A percentile compares a stretch with the other conserved stretches of the same genome.
These are phyloP conservation scores for Lichtheimia ramosa DNA, from an alignment of 371 early-diverging fungal genomes.

Conservation along the genomic window DNA sequence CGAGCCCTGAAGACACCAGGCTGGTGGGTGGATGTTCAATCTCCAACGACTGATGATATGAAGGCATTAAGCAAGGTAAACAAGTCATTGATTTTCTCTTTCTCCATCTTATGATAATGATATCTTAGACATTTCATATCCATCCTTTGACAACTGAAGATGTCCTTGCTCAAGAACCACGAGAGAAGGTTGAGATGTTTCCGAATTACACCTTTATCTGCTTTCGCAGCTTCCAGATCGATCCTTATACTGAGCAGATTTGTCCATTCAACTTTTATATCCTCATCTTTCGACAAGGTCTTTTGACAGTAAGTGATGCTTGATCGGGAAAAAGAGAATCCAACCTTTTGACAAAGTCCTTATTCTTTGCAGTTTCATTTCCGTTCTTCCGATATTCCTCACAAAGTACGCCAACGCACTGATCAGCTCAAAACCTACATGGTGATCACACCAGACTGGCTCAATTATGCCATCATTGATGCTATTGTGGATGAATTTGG, in stretches of 20 bases:
- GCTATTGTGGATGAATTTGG: slow-evolving; percentile 80
- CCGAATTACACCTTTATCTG: slow-evolving; percentile 71
- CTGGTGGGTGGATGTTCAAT: slow-evolving; percentile 89
- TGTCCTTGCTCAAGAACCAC: slow-evolving; percentile 67
- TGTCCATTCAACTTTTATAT: slow-evolving; percentile 80
- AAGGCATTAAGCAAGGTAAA: slow-evolving; percentile 61
- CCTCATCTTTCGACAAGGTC: slow-evolving; percentile 69
- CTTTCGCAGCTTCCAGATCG: slow-evolving; percentile 68
- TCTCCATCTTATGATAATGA: background rate
- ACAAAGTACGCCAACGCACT: slow-evolving; percentile 32
- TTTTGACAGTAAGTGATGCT: slow-evolving; percentile 52
- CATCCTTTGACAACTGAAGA: slow-evolving; percentile 80
- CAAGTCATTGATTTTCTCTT: background rate
- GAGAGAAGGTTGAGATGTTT: slow-evolving; percentile 77
- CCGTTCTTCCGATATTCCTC: slow-evolving; percentile 27
- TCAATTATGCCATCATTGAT: slow-evolving; percentile 83
- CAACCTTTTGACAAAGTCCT: background rate
- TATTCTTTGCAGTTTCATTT: slow-evolving; percentile 40
- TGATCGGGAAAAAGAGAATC: background rate
- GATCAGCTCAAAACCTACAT: slow-evolving; percentile 41
- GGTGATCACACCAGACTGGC: slow-evolving; percentile 65
- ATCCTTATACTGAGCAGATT: slow-evolving; percentile 43
- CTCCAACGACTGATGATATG: slow-evolving; percentile 84
- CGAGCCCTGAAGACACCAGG: slow-evolving; percentile 49
- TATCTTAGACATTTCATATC: slow-evolving; percentile 53